Conservation (phyloP, 768 basidiomycete genomes). For the Calvatia gigantea region DNA sequence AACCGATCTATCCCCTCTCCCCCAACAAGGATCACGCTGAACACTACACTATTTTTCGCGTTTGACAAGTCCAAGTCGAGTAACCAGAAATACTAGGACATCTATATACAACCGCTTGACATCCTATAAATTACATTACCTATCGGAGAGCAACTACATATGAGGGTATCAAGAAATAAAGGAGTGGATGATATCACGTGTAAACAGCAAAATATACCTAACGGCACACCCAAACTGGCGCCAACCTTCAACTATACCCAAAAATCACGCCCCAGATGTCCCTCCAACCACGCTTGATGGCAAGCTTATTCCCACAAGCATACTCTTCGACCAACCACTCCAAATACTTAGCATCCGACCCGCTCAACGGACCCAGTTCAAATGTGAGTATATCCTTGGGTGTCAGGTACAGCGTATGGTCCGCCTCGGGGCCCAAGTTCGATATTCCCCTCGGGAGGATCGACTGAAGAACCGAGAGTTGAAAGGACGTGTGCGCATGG, state of each 20-base stretch:
- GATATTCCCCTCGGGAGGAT: conserved; percentile 24
- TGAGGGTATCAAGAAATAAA: background rate
- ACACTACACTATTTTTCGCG: too few relatives aligned
- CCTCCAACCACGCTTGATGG: conserved; percentile 47
- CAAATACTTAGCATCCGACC: conserved; percentile 66
- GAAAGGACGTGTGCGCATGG: conserved; percentile 60
- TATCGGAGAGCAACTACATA: background rate
- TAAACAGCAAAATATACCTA: background rate
- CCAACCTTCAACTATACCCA: conserved; percentile 31
- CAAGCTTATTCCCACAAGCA: conserved; percentile 30
- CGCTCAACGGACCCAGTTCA: conserved; percentile 72
- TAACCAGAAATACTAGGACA: background rate
- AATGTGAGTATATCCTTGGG: conserved; percentile 65
- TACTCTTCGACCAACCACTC: conserved; percentile 77
- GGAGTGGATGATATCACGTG: background rate
- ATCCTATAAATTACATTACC: background rate
- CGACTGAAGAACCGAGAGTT: conserved; percentile 44
- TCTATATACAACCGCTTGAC: background rate
- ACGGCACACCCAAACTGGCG: background rate
- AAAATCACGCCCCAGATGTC: conserved; percentile 45
- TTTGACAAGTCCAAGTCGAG: too few relatives aligned
- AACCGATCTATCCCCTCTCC: too few relatives aligned
- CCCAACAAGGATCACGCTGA: too few relatives aligned
- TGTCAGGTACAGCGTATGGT: conserved; percentile 34
- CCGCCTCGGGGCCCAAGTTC: background rate